phyloP scores from a whole-genome alignment of 306 rosid genomes.

The Purshia tridentata region DNA sequence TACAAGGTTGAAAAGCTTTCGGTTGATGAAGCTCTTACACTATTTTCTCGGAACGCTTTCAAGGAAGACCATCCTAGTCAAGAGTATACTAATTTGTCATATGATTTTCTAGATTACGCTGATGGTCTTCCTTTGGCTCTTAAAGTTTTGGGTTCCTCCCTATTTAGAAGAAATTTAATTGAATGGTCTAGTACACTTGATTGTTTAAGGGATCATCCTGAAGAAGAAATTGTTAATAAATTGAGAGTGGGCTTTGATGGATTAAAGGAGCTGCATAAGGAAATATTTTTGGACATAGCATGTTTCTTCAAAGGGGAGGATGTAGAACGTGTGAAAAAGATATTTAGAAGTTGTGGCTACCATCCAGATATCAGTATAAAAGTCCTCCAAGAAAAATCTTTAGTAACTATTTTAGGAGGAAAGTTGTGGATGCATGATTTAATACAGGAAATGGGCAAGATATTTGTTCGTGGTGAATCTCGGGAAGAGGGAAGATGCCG shows the following conservation, averaged over 20 bases:
- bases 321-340: neutral
- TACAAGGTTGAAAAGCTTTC: neutral
- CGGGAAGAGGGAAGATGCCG: neutral
- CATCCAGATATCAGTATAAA: neutral
- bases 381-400: neutral
- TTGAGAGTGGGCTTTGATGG: neutral
- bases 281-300: neutral
- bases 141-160: neutral
- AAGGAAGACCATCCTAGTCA: neutral
- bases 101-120: neutral
- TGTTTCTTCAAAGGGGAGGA: neutral
- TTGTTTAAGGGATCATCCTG: neutral
- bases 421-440: neutral
- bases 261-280: neutral
- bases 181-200: neutral
- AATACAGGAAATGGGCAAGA: neutral
- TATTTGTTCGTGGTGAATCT: neutral
- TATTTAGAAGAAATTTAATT: neutral
- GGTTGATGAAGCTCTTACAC: neutral
- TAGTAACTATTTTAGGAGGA: neutral
- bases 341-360: neutral
- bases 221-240: no score
- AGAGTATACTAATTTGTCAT: neutral
- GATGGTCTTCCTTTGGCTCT: neutral
- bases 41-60: neutral